Evolutionary conservation across 176 grass and related monocot genomes (phyloP), one percentile per base, ranked within the genome.

Genomic region (Triticum monococcum): DNA sequence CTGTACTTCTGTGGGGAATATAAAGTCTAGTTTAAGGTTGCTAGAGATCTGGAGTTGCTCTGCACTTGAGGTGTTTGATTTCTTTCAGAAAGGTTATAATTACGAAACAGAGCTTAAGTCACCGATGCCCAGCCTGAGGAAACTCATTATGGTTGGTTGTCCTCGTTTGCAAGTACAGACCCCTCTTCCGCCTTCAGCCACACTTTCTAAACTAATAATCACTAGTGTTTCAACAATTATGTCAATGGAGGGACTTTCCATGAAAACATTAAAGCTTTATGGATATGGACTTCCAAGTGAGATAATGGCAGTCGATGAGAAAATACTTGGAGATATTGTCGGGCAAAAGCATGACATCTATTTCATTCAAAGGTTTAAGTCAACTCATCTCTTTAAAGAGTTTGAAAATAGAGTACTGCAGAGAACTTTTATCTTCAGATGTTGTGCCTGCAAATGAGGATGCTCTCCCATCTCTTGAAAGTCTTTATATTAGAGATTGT

Each of bases 1-100:
- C 0, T 63, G 86, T 16, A 72, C 18, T 66, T 78, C 68, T 0
- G 4, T 54, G 20, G 24, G 18, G 52, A 17, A 76, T 6, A 45
- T 59, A 56, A 80, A 80, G 56, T 80, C 43, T n/a, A 30, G 40
- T 22, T 30, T 88, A 50, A 88, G 33, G 57, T 65, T 64, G 23
- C 41, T 91, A 0, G 23, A 56, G 10, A 81, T 91, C 9, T 0
- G 1, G 52, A 1, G 0, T 0, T 88, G 86, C 9, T 0, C 1
- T n/a, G 8, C 1, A 40, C 24, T 88, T 56, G 3, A 79, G 31
- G 18, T 23, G 2, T 84, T 91, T 57, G 23, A 68, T 2, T 13
- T 81, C 0, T 88, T 84, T 45, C 67, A 75, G 56, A n/a, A n/a
- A 22, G 56, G 5, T n/a, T 0, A n/a, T 60, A 9, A 60, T 20